A percentile compares a stretch with the other conserved stretches of the same genome.
Conservation (phyloP, 2,329 filamentous ascomycete genomes). For the Aspergillus sp. region DNA sequence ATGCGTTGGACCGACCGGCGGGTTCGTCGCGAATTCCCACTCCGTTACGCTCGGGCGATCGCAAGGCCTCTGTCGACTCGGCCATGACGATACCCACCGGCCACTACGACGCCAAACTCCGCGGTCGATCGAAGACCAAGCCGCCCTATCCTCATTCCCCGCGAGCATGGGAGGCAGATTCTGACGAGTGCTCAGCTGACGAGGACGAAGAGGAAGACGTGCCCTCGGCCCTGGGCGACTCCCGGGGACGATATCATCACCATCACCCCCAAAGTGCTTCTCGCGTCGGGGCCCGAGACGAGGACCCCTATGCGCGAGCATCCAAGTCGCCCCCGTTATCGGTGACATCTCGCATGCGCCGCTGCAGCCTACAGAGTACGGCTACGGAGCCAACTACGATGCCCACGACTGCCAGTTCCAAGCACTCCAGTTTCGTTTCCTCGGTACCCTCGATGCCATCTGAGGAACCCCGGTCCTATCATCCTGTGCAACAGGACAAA, state of each 20-base stretch:
- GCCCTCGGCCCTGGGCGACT: not conserved
- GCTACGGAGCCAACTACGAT: conserved; percentile 24
- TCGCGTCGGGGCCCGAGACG: conserved; percentile 6
- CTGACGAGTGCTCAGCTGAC: conserved; percentile 23
- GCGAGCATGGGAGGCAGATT: not conserved
- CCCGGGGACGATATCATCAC: not conserved
- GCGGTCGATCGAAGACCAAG: conserved; percentile 18
- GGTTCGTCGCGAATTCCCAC: conserved; percentile 2
- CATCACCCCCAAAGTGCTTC: not conserved
- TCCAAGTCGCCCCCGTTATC: conserved; percentile 38
- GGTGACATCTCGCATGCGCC: conserved; percentile 39
- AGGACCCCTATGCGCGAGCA: conserved; percentile 24
- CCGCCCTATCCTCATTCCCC: not conserved
- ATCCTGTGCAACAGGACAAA: conserved; percentile 22
- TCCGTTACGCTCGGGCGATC: not conserved
- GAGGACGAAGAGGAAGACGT: conserved; percentile 20
- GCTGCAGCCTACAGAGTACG: conserved; percentile 32
- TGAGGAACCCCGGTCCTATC: conserved; percentile 25
- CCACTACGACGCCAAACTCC: conserved; percentile 32
- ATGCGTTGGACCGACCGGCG: conserved; percentile 8
- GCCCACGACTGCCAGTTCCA: conserved; percentile 30
- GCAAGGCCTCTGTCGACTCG: conserved; percentile 14
- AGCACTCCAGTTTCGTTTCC: conserved; percentile 34
- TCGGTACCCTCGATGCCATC: conserved; percentile 26
- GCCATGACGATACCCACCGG: conserved; percentile 26